phyloP scores from a whole-genome alignment of 2,329 filamentous ascomycete species.

The Aspergillus luchuensis region DNA sequence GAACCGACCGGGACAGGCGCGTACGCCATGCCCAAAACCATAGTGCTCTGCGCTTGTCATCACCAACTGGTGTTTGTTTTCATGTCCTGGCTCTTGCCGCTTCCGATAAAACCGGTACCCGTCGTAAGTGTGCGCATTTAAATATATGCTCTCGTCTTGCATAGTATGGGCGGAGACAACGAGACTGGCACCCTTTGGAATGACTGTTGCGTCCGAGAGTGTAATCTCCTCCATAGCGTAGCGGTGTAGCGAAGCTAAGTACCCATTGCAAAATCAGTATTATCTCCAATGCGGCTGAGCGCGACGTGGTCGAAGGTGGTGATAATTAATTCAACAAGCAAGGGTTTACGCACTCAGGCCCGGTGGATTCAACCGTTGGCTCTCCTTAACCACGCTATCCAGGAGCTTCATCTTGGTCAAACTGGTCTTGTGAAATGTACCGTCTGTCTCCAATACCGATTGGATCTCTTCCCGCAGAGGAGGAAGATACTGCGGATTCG shows the following conservation, averaged over 20 bases:
- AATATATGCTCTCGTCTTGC: not conserved
- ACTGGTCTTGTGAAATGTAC: not conserved
- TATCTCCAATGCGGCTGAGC: no score
- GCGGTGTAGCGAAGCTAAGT: no score
- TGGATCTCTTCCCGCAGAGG: not conserved
- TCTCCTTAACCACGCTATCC: not conserved
- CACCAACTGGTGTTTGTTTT: not conserved
- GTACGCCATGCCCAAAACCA: not conserved
- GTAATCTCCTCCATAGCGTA: not conserved
- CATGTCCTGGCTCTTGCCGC: not conserved
- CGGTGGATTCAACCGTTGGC: not conserved
- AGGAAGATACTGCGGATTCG: not conserved
- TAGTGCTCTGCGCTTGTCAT: not conserved
- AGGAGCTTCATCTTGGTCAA: not conserved
- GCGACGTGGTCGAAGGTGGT: no score
- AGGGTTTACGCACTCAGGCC: not conserved
- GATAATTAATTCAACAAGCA: no score
- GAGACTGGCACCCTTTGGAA: not conserved
- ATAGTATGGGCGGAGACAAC: not conserved
- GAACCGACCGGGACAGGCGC: not conserved
- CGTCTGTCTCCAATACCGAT: not conserved
- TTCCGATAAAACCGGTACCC: not conserved
- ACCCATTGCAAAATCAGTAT: no score
- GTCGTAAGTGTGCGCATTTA: not conserved
- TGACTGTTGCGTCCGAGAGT: not conserved